A percentile compares a stretch with the other conserved stretches of the same genome.
Conservation (phyloP, 495 filamentous ascomycete genomes). For the Penicillium salamii region DNA sequence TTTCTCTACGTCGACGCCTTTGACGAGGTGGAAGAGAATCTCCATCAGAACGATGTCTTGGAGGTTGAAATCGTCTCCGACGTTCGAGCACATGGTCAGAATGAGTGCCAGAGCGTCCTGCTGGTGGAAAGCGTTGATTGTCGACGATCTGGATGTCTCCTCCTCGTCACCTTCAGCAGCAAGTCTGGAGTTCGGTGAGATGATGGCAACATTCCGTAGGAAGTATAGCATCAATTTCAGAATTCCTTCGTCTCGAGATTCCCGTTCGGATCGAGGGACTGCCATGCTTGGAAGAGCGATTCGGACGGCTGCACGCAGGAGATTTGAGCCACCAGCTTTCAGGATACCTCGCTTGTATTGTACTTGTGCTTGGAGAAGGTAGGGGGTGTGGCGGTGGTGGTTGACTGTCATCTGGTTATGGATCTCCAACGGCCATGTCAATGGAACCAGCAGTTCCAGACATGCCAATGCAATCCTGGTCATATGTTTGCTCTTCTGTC, state of each 20-base stretch:
- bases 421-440: slow-evolving; percentile 92
- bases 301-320: slow-evolving; percentile 74
- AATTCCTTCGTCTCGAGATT: slow-evolving; percentile 80
- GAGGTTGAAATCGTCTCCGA: slow-evolving; percentile 85
- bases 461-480: slow-evolving; percentile 81
- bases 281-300: slow-evolving; percentile 88
- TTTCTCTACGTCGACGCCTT: slow-evolving; percentile 81
- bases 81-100: slow-evolving; percentile 81
- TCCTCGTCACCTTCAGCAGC: slow-evolving; percentile 73
- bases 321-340: slow-evolving; percentile 68
- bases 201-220: slow-evolving; percentile 82
- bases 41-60: slow-evolving; percentile 87
- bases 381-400: slow-evolving; percentile 86
- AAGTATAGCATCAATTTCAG: slow-evolving; percentile 90
- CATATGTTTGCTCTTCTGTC: slow-evolving; percentile 66
- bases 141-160: slow-evolving; percentile 82
- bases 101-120: slow-evolving; percentile 88
- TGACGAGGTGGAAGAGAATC: slow-evolving; percentile 85
- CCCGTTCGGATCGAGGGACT: slow-evolving; percentile 69
- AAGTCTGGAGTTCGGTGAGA: slow-evolving; percentile 61
- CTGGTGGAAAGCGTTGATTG: slow-evolving; percentile 80
- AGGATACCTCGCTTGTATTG: slow-evolving; percentile 87
- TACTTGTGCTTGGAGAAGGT: slow-evolving; percentile 80
- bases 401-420: slow-evolving; percentile 84
- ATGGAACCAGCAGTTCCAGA: slow-evolving; percentile 85